phyloP scores from a whole-genome alignment of 306 rosid genomes.

The Citrullus mucosospermus region DNA sequence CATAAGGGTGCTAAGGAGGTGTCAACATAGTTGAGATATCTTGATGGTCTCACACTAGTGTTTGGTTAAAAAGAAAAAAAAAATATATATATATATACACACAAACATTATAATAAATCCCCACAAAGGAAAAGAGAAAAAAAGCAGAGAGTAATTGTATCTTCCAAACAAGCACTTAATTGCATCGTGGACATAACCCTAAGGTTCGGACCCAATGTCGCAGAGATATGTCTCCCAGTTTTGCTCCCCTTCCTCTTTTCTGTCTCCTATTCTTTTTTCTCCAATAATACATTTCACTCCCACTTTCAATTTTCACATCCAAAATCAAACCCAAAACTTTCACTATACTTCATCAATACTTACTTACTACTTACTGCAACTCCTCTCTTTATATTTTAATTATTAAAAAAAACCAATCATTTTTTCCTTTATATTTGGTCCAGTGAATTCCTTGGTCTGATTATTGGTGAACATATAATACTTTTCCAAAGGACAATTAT shows the following conservation, averaged over 20 bases:
- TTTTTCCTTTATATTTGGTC: too few species aligned
- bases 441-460: too few species aligned
- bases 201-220: slow-evolving; percentile 35
- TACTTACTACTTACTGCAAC: too few species aligned
- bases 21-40: too few species aligned
- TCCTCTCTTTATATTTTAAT: too few species aligned
- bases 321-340: not conserved
- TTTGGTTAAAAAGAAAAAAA: too few species aligned
- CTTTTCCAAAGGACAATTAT: too few species aligned
- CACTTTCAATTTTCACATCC: not conserved
- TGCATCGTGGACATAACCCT: slow-evolving; percentile 23
- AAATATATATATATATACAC: not conserved
- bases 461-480: too few species aligned
- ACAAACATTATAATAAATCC: not conserved
- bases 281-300: not conserved
- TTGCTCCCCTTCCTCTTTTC: slow-evolving; percentile 31
- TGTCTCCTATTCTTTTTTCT: slow-evolving; percentile 21
- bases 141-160: not conserved
- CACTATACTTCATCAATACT: not conserved
- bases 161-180: slow-evolving; percentile 24
- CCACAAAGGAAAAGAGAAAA: not conserved
- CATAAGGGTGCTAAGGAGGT: too few species aligned
- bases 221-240: slow-evolving; percentile 31
- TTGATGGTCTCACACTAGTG: too few species aligned
- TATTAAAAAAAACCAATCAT: too few species aligned